Base-by-base conservation (phyloP, 2,329 filamentous ascomycete species). In the Colletotrichum eremochloae region DNA sequence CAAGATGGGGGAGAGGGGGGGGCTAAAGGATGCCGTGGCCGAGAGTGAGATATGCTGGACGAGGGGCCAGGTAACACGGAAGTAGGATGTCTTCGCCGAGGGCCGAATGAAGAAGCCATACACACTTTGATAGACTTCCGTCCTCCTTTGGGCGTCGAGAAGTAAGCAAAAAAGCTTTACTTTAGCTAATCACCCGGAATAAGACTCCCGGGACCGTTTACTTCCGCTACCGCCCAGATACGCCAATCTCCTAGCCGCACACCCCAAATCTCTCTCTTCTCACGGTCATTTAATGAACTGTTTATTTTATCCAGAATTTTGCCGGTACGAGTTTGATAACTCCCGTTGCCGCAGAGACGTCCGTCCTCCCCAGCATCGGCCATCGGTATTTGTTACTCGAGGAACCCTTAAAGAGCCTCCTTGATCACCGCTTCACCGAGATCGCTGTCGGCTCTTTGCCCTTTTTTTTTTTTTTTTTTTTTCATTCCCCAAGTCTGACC, bases 351-450 rank as follows among this genome's bases (percentile, higher is more conserved):
- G 44, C 29, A 46, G 36, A 71, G 62, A 53, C n/a, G 15, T 29
- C 52, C 36, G 31, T 36, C 20, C 53, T 46, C 31, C 46, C 48
- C 36, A 63, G 18, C 48, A 53, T 46, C 33, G 60, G 57, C 50
- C 46, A 33, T 20, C 31, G 3, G 44, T n/a, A 57, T 31, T 44
- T 44, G 50, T 57, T 62, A 71, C 57, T 62, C 64, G 63, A 69
- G 53, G 46, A 67, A 64, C 63, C 33, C 56, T 42, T 33, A 50
- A 71, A 68, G 68, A 71, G 68, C 68, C 68, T 63, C 68, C 44
- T 71, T 52, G 40, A 62, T 58, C 64, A 44, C 68, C 53, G 12
- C 29, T 20, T 18, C 40, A 42, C 57, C 63, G 42, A 71, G 42
- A 20, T 63, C 64, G 65, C 62, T 52, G 29, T 18, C 38, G 38